These are phyloP conservation scores for Margaritispora aquatica DNA, from an alignment of 495 filamentous ascomycete genomes.

Conservation along the genomic window DNA sequence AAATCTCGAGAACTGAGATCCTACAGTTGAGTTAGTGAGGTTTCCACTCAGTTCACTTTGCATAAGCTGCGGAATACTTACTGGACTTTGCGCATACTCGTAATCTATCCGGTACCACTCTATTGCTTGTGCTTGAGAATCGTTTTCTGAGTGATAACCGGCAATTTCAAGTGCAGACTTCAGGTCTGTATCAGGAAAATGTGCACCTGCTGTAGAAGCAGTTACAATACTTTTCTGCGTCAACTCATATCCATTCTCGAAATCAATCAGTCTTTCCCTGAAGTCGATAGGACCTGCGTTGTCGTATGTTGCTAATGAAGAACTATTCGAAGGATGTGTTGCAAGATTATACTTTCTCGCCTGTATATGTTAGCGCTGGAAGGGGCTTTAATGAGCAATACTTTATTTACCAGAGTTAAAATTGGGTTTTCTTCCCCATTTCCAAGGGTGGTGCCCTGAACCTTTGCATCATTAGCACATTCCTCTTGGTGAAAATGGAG, in stretches of 20 bases:
- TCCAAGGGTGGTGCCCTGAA: constrained; percentile 53
- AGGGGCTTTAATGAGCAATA: background rate
- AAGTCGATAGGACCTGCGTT: constrained; percentile 48
- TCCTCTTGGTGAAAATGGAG: background rate
- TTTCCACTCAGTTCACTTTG: background rate
- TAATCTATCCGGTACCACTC: constrained; percentile 55
- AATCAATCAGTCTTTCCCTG: background rate
- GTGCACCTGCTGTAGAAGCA: background rate
- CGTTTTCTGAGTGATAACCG: constrained; percentile 58
- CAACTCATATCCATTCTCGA: background rate
- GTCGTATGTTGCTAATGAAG: constrained; percentile 54
- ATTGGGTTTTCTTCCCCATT: constrained; percentile 62
- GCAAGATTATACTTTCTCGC: constrained; percentile 55
- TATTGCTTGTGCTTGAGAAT: constrained; percentile 52
- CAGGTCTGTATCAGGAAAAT: constrained; percentile 57
- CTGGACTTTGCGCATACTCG: constrained; percentile 39
- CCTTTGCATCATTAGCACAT: background rate
- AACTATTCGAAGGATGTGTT: constrained; percentile 60
- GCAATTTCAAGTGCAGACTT: constrained; percentile 53
- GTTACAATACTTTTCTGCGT: background rate
- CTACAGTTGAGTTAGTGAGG: too few species aligned
- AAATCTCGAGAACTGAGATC: background rate
- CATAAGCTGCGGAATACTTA: background rate
- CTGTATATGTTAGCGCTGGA: background rate
- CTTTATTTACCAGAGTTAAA: constrained; percentile 42